phyloP scores from a whole-genome alignment of 2,329 filamentous ascomycete genomes.

The Ophiostoma sp. region DNA sequence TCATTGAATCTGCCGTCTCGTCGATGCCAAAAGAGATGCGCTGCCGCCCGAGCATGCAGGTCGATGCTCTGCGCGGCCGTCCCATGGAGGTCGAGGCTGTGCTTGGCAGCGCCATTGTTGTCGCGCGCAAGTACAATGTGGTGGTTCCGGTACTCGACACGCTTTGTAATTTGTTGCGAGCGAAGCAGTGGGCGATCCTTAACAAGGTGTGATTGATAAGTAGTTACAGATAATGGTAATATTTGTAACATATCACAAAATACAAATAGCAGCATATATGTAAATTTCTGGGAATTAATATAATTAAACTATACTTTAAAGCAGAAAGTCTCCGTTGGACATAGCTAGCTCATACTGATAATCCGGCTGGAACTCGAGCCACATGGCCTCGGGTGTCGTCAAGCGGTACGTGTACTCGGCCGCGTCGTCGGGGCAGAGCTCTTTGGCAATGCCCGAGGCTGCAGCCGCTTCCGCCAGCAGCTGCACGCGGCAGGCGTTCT shows the following conservation, averaged over 20 bases:
- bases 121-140: neutral
- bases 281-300: no score
- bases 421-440: neutral
- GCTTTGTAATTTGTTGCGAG: neutral
- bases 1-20: neutral
- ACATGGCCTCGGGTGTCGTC: neutral
- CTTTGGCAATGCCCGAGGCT: neutral
- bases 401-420: neutral
- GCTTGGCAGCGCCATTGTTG: neutral
- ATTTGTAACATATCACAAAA: no score
- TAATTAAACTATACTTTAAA: neutral
- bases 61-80: neutral
- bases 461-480: neutral
- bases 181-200: neutral
- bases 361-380: neutral
- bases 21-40: neutral
- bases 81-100: neutral
- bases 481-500: neutral
- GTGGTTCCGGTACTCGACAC: neutral
- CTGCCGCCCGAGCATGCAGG: conserved; percentile 1
- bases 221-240: no score
- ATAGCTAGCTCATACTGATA: neutral
- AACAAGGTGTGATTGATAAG: neutral
- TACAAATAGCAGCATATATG: no score
- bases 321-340: neutral